Evolutionary conservation across 495 filamentous ascomycete species (phyloP).

Genomic region (Beverwykella pulmonaria): DNA sequence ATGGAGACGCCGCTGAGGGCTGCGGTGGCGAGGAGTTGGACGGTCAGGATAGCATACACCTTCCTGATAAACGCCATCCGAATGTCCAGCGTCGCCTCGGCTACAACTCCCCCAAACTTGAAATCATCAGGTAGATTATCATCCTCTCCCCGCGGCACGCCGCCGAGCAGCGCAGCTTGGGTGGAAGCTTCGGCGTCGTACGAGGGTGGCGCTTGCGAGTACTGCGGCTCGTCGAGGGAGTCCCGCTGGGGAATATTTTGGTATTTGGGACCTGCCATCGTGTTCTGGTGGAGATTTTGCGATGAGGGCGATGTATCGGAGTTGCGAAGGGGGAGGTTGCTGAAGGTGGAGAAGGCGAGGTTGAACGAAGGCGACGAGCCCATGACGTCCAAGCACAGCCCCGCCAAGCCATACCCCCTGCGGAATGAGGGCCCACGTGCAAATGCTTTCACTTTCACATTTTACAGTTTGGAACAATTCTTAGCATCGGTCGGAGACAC

Average conservation of each 20-base stretch:
- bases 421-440: not conserved
- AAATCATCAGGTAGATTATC: constrained; percentile 97
- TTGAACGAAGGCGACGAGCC: constrained; percentile 2
- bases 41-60: constrained; percentile 82
- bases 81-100: constrained; percentile 92
- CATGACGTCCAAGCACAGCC: not conserved
- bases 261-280: constrained; percentile 48
- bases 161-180: constrained; percentile 58
- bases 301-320: not conserved
- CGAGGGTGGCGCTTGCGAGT: constrained; percentile 82
- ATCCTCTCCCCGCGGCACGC: constrained; percentile 75
- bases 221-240: constrained; percentile 51
- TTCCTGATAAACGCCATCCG: constrained; percentile 98
- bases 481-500: too few species aligned
- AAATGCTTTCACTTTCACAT: not conserved
- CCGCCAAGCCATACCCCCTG: not conserved
- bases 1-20: constrained; percentile 81
- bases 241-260: constrained; percentile 48
- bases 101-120: constrained; percentile 91
- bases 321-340: not conserved
- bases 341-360: constrained; percentile 2
- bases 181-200: constrained; percentile 64
- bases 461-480: too few species aligned
- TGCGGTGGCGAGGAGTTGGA: constrained; percentile 84
- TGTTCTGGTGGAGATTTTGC: not conserved